Conservation (phyloP, 129 eudicot genomes). For the Flaveria bidentis region DNA sequence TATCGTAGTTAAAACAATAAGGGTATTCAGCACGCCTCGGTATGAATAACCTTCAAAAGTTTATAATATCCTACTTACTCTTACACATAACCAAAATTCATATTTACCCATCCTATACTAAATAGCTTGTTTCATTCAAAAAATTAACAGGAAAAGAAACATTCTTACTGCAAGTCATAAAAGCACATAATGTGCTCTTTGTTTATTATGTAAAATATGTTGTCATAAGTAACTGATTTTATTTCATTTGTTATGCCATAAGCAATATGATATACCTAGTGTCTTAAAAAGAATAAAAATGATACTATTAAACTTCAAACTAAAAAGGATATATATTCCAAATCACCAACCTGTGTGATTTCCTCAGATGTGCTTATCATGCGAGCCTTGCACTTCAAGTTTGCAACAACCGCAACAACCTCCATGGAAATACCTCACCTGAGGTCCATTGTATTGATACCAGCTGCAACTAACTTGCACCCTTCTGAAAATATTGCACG, state of each 20-base stretch:
- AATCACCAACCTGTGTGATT: conserved; percentile 75
- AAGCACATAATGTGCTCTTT: not conserved
- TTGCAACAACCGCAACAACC: conserved; percentile 69
- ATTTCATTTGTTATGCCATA: not conserved
- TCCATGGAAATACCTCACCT: conserved; percentile 70
- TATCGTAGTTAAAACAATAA: no score
- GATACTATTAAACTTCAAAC: not conserved
- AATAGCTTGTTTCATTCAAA: not conserved
- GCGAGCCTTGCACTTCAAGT: conserved; percentile 72
- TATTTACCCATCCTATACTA: not conserved
- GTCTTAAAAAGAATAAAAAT: not conserved
- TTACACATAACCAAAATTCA: not conserved
- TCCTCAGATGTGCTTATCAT: conserved; percentile 88
- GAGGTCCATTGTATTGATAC: conserved; percentile 44
- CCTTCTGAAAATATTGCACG: conserved; percentile 55
- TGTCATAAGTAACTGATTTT: no score
- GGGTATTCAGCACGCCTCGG: no score
- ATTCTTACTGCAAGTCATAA: not conserved
- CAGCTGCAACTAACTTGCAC: conserved; percentile 38
- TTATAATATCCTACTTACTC: not conserved
- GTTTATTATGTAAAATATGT: no score
- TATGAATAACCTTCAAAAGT: not conserved
- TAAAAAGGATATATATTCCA: no score
- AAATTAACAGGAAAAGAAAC: not conserved
- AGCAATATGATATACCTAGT: not conserved